These are phyloP conservation scores for Posidonia australis DNA, from an alignment of 106 monocot species.

Conservation along the genomic window DNA sequence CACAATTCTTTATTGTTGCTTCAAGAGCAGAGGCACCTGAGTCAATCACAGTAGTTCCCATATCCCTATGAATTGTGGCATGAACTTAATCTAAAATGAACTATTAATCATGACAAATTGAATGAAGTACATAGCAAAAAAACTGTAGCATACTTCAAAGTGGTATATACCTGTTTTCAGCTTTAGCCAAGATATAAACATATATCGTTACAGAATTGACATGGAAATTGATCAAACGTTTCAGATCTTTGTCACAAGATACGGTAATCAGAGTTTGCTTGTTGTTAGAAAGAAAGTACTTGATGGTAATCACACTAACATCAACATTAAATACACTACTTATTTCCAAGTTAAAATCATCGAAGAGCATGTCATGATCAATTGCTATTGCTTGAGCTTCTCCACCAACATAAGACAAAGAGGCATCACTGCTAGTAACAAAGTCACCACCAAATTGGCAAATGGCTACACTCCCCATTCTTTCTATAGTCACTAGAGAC, in stretches of 20 bases:
- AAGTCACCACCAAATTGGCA: slow-evolving; percentile 94
- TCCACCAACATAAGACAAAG: slow-evolving; percentile 64
- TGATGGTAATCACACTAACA: slow-evolving; percentile 41
- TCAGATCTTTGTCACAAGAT: slow-evolving; percentile 75
- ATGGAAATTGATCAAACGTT: slow-evolving; percentile 74
- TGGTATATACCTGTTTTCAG: no score
- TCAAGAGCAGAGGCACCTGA: not conserved
- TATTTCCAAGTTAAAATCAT: slow-evolving; percentile 72
- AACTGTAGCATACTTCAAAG: no score
- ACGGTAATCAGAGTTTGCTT: slow-evolving; percentile 63
- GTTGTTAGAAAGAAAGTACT: slow-evolving; percentile 83
- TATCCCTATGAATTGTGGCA: no score
- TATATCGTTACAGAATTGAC: no score
- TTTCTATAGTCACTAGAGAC: no score
- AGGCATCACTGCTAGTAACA: slow-evolving; percentile 40
- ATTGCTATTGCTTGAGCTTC: slow-evolving; percentile 90
- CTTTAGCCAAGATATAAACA: no score
- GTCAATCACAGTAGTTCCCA: not conserved
- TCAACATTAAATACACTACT: slow-evolving; percentile 55
- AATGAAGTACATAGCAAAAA: no score
- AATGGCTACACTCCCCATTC: slow-evolving; percentile 51
- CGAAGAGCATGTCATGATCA: slow-evolving; percentile 36
- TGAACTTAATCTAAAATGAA: no score
- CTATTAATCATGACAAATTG: no score
- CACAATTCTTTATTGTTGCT: not conserved